phyloP scores from a whole-genome alignment of 164 flowering plant species.

The Tetracentron sinense region DNA sequence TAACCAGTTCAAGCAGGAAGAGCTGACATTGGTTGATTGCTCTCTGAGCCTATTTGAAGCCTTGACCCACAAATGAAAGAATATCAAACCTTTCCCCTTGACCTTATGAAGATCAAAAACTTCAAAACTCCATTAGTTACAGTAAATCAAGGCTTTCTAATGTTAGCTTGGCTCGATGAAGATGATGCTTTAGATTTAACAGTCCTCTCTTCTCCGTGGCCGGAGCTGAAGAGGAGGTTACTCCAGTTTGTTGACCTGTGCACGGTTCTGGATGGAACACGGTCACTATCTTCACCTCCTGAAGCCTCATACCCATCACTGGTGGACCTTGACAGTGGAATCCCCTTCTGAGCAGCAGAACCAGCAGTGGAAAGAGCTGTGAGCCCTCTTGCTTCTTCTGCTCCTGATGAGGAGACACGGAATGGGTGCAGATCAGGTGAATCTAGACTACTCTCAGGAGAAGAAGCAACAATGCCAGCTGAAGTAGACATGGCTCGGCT shows the following conservation, averaged over 20 bases:
- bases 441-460: slow-evolving; percentile 89
- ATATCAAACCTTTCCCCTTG: slow-evolving; percentile 14
- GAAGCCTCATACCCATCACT: slow-evolving; percentile 97
- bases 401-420: slow-evolving; percentile 71
- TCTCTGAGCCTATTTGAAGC: background rate
- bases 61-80: slow-evolving; percentile 29
- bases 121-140: background rate
- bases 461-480: slow-evolving; percentile 50
- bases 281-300: slow-evolving; percentile 96
- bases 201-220: slow-evolving; percentile 37
- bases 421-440: slow-evolving; percentile 87
- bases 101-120: slow-evolving; percentile 8
- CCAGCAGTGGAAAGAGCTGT: slow-evolving; percentile 32
- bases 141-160: slow-evolving; percentile 32
- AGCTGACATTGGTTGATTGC: slow-evolving; percentile 4
- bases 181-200: slow-evolving; percentile 37
- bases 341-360: slow-evolving; percentile 32
- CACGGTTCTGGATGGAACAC: slow-evolving; percentile 52
- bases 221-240: slow-evolving; percentile 41
- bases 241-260: slow-evolving; percentile 67
- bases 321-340: slow-evolving; percentile 72
- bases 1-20: slow-evolving; percentile 2
- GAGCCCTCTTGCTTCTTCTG: slow-evolving; percentile 59
- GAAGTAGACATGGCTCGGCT: slow-evolving; percentile 63
- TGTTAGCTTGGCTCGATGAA: slow-evolving; percentile 36